phyloP scores from a whole-genome alignment of 371 early-diverging fungal species.

The Mortierella sp. region DNA sequence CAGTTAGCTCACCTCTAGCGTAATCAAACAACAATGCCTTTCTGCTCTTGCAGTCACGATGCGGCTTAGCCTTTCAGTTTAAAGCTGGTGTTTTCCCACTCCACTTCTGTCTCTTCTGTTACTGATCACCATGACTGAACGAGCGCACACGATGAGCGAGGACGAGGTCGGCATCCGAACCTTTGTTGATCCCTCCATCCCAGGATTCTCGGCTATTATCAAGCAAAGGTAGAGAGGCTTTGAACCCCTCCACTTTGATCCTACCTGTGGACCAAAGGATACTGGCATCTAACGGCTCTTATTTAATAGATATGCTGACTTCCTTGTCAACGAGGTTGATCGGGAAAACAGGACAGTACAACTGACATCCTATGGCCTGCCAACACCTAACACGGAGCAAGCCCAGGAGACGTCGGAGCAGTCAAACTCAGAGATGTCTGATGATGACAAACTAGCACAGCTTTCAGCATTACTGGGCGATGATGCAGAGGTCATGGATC shows the following conservation, averaged over 20 bases:
- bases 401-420: constrained; percentile 41
- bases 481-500: constrained; percentile 51
- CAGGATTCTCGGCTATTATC: constrained; percentile 79
- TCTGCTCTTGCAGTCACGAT: too few relatives aligned
- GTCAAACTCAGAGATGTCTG: constrained; percentile 27
- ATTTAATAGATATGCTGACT: constrained; percentile 72
- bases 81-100: neutral
- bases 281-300: neutral
- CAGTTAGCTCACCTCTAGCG: constrained; percentile 6
- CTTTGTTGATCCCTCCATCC: constrained; percentile 69
- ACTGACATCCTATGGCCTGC: constrained; percentile 61
- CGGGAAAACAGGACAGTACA: constrained; percentile 76
- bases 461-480: constrained; percentile 24
- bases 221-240: constrained; percentile 71
- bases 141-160: constrained; percentile 57
- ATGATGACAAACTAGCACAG: constrained; percentile 34
- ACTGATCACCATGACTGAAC: constrained; percentile 9
- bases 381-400: constrained; percentile 22
- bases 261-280: neutral
- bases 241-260: neutral
- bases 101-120: neutral
- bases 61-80: too few relatives aligned
- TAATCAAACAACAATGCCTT: too few relatives aligned
- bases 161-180: constrained; percentile 81
- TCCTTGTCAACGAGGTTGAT: constrained; percentile 95